Percentiles rank a stretch among this genome's conserved stretches.
Evolutionary conservation across 208 protist genomes (phyloP).

Genomic region (Wallacemonas collosoma): DNA sequence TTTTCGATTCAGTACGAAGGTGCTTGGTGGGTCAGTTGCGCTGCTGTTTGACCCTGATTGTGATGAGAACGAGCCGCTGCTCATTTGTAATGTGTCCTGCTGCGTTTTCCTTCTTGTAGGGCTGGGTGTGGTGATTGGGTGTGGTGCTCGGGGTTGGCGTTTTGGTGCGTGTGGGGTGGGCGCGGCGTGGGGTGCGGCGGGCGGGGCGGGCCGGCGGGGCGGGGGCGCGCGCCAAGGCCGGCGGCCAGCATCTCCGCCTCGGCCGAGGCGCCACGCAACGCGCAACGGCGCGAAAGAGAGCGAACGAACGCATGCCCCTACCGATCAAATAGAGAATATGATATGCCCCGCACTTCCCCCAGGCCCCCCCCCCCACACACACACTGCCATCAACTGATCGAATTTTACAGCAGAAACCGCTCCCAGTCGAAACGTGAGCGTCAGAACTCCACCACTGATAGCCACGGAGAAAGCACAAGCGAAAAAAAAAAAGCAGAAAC

Average conservation of each 20-base stretch:
- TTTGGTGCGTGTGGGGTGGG: background rate
- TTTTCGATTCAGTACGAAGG: conserved; percentile 11
- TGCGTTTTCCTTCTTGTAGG: background rate
- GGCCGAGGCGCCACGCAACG: no score
- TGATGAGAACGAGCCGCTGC: background rate
- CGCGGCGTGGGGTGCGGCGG: background rate
- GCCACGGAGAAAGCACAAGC: background rate
- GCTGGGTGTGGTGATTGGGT: background rate
- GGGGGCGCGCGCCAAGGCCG: no score
- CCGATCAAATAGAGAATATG: no score
- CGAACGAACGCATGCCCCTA: no score
- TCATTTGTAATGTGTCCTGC: background rate
- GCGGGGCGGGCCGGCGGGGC: no score
- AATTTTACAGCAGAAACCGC: no score
- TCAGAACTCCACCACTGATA: background rate
- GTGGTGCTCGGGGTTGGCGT: background rate
- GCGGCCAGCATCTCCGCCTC: no score
- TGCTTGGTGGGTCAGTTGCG: background rate
- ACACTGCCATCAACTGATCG: no score
- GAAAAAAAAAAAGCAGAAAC: background rate
- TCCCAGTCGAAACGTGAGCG: no score
- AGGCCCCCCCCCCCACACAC: no score
- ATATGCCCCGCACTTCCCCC: no score
- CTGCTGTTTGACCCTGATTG: background rate
- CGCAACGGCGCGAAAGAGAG: no score